Base-by-base conservation (phyloP, 208 protist genomes). In the Strigomonas culicis region DNA sequence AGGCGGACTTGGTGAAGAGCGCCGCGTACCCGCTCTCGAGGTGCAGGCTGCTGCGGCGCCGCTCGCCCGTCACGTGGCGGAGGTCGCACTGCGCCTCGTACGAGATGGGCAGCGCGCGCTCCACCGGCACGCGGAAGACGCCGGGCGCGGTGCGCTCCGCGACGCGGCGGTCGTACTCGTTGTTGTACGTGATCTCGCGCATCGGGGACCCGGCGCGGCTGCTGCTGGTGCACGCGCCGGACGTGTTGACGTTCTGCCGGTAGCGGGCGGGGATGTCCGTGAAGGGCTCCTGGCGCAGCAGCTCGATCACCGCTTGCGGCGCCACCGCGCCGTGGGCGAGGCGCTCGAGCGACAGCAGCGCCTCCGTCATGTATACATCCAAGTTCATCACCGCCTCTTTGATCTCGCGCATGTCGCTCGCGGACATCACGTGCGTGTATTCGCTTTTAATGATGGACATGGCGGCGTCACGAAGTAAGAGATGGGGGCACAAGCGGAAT, bases 11-110 rank as follows among this genome's bases (percentile, higher is more conserved):
- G 8, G 73, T 57, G 63, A 88, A 88, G 51, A 88, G 78, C 8
- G 82, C 68, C 1, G 78, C 77, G 49, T 82, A 75, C 7, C 63
- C 62, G 62, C 78, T 82, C 47, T 66, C 27, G 30, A 68, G 53
- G n/a, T 72, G 62, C 30, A 56, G 39, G 32, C 44, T 70, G 8
- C 52, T 31, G 30, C 58, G 57, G 43, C 52, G 51, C 47, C 32
- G 51, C 22, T 56, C 60, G 41, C 61, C 63, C 7, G 25, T 65
- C 21, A 62, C 25, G 39, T 53, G 24, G 17, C 63, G 70, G 46
- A 52, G 30, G 34, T 76, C 72, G 41, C 60, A 62, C 67, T 81
- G 75, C 32, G 70, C 70, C 22, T 72, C 66, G 55, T 71, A 81
- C 19, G 70, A 66, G 13, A 76, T 64, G 39, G 78, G 82, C 10